Evolutionary conservation across 176 grass and related monocot genomes (phyloP), one percentile per base, ranked within the genome.

Genomic region (Puccinellia tenuiflora): DNA sequence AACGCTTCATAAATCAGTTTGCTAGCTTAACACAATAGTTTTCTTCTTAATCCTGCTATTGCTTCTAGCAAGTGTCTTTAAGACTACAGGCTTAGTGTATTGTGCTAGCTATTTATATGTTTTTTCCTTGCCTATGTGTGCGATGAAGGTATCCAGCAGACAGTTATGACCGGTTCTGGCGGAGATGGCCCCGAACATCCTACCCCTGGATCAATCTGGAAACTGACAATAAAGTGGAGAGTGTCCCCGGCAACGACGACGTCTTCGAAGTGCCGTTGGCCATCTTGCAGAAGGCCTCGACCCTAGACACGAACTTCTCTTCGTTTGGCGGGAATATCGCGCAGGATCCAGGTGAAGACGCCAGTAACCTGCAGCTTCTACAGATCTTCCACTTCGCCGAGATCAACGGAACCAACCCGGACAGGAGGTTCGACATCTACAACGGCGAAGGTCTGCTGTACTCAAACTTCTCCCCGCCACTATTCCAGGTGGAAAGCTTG

Each of bases 361-460:
- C 4, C 4, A 9, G 1, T n/a, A n/a, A n/a, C 26, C 26, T 73
- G 17, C 18, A 60, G 38, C 24, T 74, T 26, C 68, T 79, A n/a
- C 37, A 42, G 1, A 71, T 86, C 48, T 80, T 80, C 42, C 75
- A 86, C 84, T 86, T 80, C 3, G 24, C 66, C 1, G 84, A 79
- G 40, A 15, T 86, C 14, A 18, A 18, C 15, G 4, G 0, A 6
- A 22, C n/a, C n/a, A n/a, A n/a, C n/a, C n/a, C n/a, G n/a, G n/a
- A n/a, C n/a, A n/a, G n/a, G n/a, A n/a, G n/a, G n/a, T n/a, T n/a
- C n/a, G n/a, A n/a, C n/a, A n/a, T n/a, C n/a, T n/a, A n/a, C n/a
- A n/a, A n/a, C n/a, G n/a, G n/a, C n/a, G n/a, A n/a, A n/a, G n/a
- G n/a, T n/a, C n/a, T n/a, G n/a, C n/a, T n/a, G n/a, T n/a, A n/a